phyloP scores from a whole-genome alignment of 2,329 filamentous ascomycete genomes.

The Fusarium ambrosium region DNA sequence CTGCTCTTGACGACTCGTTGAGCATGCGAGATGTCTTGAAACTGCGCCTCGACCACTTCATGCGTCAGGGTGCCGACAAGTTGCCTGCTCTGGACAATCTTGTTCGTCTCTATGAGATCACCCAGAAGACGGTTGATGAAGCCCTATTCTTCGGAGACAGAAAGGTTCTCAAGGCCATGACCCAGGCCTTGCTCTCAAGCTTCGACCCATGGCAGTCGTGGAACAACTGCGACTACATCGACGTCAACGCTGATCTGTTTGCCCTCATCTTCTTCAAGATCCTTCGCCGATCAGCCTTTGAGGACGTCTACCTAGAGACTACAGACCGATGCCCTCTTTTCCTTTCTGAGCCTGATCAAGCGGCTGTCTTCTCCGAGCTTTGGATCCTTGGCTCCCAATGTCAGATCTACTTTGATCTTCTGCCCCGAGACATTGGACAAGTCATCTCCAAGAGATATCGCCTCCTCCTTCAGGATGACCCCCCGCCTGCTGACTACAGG shows the following conservation, averaged over 20 bases:
- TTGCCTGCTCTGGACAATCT: constrained; percentile 25
- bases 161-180: constrained; percentile 1
- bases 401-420: constrained; percentile 37
- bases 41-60: constrained; percentile 13
- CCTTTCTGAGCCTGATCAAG: constrained; percentile 36
- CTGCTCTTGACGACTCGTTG: constrained; percentile 9
- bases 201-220: constrained; percentile 19
- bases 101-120: constrained; percentile 10
- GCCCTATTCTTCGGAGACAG: constrained; percentile 25
- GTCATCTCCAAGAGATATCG: constrained; percentile 28
- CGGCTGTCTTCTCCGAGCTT: constrained; percentile 38
- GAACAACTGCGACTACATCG: constrained; percentile 18
- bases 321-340: constrained; percentile 38
- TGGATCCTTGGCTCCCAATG: constrained; percentile 39
- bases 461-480: constrained; percentile 17
- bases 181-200: not conserved
- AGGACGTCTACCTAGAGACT: constrained; percentile 36
- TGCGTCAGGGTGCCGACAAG: constrained; percentile 6
- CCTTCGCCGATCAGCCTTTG: constrained; percentile 29
- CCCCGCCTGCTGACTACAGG: constrained; percentile 29
- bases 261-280: constrained; percentile 31
- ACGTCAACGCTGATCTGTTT: constrained; percentile 34
- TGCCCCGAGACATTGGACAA: constrained; percentile 30
- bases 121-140: constrained; percentile 5
- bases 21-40: constrained; percentile 16